Evolutionary conservation across 495 filamentous ascomycete species (phyloP), one percentile per base, ranked within the genome.

Genomic region (Coniosporium apollinis): DNA sequence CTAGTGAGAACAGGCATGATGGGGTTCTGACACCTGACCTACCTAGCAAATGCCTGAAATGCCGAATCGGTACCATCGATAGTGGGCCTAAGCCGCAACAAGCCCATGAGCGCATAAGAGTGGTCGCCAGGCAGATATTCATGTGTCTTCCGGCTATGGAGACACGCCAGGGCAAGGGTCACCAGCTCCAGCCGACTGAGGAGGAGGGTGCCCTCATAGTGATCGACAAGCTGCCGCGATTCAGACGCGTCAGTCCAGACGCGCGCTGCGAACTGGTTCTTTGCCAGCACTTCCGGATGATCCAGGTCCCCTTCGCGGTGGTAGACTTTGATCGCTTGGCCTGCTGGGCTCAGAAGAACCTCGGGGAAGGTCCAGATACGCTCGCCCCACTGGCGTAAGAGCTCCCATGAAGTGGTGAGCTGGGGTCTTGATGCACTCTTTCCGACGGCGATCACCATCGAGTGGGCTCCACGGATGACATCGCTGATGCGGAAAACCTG

Each of bases 321-420:
- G 30, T 52, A 60, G 13, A 55, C 41, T n/a, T 32, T 35, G 22
- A 61, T 53, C 3, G 29, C 18, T 14, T 39, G 30, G 3, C 44
- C 41, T 11, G 30, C 34, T 0, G 58, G 57, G 26, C 41, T 42
- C 2, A 66, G 56, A 1, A 68, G 42, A 5, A 54, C 46, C 39
- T 68, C 64, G 10, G 61, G 60, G 11, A 66, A 51, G 2, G 60
- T 65, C 64, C 64, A 68, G 22, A 65, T 37, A n/a, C 62, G 49
- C 10, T 42, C 35, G 9, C 60, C 62, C 62, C 61, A 66, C 13
- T 54, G 20, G n/a, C 46, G 33, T 18, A 56, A 47, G 30, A 46
- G 34, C 1, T 38, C 25, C 18, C 44, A 26, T 9, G 34, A 36
- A 11, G 30, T 43, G 14, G 14, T 30, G 10, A 33, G 19, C 24